Conservation (phyloP, 2,329 filamentous ascomycete genomes). For the Curvularia hawaiiensis region DNA sequence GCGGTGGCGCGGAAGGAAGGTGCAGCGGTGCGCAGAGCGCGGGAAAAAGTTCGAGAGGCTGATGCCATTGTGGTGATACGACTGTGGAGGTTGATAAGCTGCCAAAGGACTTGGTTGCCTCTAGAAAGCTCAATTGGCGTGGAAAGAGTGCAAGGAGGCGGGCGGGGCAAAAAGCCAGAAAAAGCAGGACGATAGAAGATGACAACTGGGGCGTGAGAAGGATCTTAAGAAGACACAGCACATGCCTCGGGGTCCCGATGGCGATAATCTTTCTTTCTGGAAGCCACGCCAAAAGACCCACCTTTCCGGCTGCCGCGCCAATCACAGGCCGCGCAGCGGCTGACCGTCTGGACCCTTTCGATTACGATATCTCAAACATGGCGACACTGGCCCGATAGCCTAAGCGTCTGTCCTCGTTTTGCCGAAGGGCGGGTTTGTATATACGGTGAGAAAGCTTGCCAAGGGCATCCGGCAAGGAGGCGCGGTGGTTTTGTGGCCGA, state of each 20-base stretch:
- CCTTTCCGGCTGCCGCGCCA: slow-evolving; percentile 17
- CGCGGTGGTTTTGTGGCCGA: slow-evolving; percentile 14
- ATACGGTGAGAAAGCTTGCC: not conserved
- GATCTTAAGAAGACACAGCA: slow-evolving; percentile 20
- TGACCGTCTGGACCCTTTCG: slow-evolving; percentile 25
- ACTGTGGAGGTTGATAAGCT: slow-evolving; percentile 12
- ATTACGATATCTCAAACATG: slow-evolving; percentile 27
- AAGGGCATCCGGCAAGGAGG: not conserved
- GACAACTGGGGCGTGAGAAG: slow-evolving; percentile 3
- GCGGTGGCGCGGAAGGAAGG: slow-evolving; percentile 62
- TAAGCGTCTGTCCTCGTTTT: slow-evolving; percentile 15
- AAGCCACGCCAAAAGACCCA: slow-evolving; percentile 20
- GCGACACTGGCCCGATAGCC: slow-evolving; percentile 10
- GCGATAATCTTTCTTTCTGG: slow-evolving; percentile 28
- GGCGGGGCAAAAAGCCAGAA: slow-evolving; percentile 1
- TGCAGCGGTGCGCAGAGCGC: slow-evolving; percentile 47
- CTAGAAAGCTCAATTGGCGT: slow-evolving; percentile 19
- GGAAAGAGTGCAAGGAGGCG: not conserved
- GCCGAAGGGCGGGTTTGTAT: slow-evolving; percentile 17
- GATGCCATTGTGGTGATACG: slow-evolving; percentile 38
- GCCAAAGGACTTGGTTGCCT: not conserved
- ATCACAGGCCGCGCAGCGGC: slow-evolving; percentile 16
- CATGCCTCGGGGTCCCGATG: slow-evolving; percentile 16
- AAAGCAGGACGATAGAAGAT: slow-evolving; percentile 11
- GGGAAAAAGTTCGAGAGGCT: slow-evolving; percentile 43